Evolutionary conservation across 176 grass and related monocot species (phyloP).

Genomic region (Typha latifolia): DNA sequence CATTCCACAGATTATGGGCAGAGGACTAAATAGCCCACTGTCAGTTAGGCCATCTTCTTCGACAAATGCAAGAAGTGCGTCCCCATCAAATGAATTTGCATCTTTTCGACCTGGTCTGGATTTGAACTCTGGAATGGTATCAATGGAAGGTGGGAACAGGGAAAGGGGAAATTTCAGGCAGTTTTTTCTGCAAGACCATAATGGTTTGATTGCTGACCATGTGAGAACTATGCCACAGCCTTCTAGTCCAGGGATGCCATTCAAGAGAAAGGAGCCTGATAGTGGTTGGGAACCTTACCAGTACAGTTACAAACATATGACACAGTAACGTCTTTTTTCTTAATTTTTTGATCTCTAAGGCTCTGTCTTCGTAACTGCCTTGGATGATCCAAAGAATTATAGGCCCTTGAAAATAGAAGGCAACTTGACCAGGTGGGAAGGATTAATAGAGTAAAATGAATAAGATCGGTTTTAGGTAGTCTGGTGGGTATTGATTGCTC

Average conservation of each 20-base stretch:
- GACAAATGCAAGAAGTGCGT: constrained; percentile 12
- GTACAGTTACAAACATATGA: constrained; percentile 16
- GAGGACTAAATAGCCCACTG: constrained; percentile 31
- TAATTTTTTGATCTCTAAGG: constrained; percentile 15
- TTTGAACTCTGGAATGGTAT: constrained; percentile 25
- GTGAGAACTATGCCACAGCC: constrained; percentile 28
- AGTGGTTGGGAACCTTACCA: constrained; percentile 45
- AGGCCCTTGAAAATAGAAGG: constrained; percentile 25
- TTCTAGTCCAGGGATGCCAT: constrained; percentile 17
- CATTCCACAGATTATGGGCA: constrained; percentile 20
- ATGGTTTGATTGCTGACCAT: constrained; percentile 40
- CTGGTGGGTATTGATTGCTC: neutral
- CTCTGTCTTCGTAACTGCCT: constrained; percentile 11
- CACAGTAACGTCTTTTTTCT: constrained; percentile 21
- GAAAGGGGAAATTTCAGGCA: constrained; percentile 32
- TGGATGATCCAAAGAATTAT: constrained; percentile 30
- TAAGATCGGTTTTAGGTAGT: neutral
- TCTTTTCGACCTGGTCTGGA: constrained; percentile 42
- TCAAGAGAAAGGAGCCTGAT: constrained; percentile 66
- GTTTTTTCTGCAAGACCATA: constrained; percentile 29
- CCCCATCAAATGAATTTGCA: constrained; percentile 22
- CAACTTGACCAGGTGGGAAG: neutral
- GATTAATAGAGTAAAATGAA: neutral
- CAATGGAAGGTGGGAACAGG: constrained; percentile 25
- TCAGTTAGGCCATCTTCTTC: constrained; percentile 13